These are phyloP conservation scores for Solanum corneliomulleri DNA, from an alignment of 257 asterid species.

Conservation along the genomic window DNA sequence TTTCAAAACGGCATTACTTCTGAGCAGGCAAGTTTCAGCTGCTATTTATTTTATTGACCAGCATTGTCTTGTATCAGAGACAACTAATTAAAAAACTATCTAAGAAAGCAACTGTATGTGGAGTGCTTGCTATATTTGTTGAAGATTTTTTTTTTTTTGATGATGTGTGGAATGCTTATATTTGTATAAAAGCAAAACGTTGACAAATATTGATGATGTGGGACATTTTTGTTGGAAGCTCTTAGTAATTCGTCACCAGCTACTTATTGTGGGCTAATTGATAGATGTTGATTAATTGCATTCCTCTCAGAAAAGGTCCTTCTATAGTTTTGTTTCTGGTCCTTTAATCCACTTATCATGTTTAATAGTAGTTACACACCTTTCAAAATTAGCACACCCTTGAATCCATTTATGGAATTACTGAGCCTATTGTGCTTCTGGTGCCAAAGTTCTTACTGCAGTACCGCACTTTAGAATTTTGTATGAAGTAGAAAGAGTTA, in stretches of 20 bases:
- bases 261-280: not conserved
- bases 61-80: not conserved
- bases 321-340: not conserved
- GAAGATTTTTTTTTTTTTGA: not conserved
- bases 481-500: not conserved
- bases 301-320: not conserved
- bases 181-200: not conserved
- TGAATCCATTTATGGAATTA: not conserved
- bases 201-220: not conserved
- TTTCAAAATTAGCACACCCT: not conserved
- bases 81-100: not conserved
- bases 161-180: not conserved
- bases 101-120: not conserved
- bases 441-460: not conserved
- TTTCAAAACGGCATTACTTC: constrained; percentile 76
- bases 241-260: not conserved
- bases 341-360: not conserved
- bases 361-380: too few relatives aligned
- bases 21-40: constrained; percentile 55
- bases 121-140: not conserved
- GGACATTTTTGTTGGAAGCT: not conserved
- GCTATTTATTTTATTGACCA: not conserved
- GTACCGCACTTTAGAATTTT: not conserved
- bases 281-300: not conserved
- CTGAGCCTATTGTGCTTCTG: not conserved